Percentiles rank a stretch among this genome's conserved stretches.
Conservation (phyloP, 495 filamentous ascomycete genomes). For the Penicillium waksmanii region DNA sequence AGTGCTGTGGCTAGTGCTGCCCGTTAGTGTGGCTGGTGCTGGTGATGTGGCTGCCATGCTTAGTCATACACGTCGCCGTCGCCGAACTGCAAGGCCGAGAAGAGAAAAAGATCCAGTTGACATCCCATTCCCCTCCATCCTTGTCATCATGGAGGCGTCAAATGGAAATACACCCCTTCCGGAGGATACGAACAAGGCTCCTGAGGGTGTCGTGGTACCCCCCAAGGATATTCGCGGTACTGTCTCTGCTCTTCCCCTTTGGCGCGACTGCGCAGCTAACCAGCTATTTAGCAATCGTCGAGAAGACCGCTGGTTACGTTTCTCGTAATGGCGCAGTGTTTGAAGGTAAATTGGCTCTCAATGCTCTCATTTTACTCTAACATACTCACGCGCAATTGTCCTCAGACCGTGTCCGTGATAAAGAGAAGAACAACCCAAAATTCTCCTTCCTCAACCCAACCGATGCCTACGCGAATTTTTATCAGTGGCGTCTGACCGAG, state of each 20-base stretch:
- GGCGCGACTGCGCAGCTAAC: slow-evolving; percentile 34
- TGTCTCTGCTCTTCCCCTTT: slow-evolving; percentile 21
- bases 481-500: slow-evolving; percentile 85
- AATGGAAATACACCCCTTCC: slow-evolving; percentile 57
- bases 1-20: not conserved
- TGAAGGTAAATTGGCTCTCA: slow-evolving; percentile 56
- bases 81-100: not conserved
- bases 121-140: slow-evolving; percentile 9
- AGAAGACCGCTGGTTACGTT: slow-evolving; percentile 96
- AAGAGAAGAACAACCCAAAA: slow-evolving; percentile 83
- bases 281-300: slow-evolving; percentile 64
- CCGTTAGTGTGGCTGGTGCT: not conserved
- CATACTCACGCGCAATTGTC: slow-evolving; percentile 13
- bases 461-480: slow-evolving; percentile 88
- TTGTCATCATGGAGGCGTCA: slow-evolving; percentile 52
- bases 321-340: slow-evolving; percentile 79
- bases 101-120: not conserved
- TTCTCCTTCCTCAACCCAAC: slow-evolving; percentile 83
- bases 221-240: slow-evolving; percentile 77
- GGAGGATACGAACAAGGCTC: slow-evolving; percentile 71
- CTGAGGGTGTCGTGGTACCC: slow-evolving; percentile 81
- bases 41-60: not conserved
- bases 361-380: not conserved
- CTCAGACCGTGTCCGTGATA: slow-evolving; percentile 78
- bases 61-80: not conserved